These are phyloP conservation scores for Melanomma pulvis-pyrius DNA, from an alignment of 495 filamentous ascomycete species.

Conservation along the genomic window DNA sequence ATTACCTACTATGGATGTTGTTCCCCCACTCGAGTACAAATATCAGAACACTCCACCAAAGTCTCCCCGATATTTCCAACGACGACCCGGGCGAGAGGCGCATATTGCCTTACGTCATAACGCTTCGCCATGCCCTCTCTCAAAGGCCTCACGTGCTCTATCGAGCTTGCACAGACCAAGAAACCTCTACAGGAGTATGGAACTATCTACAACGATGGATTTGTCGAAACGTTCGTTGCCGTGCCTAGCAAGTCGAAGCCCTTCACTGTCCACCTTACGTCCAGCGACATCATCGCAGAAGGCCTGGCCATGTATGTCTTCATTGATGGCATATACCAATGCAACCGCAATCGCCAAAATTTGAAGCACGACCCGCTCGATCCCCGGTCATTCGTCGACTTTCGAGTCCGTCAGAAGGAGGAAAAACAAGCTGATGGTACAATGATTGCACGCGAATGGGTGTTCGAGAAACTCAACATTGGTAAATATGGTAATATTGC, in stretches of 20 bases:
- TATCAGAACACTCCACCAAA: too few species aligned
- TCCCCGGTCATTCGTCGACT: conserved; percentile 43
- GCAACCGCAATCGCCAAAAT: conserved; percentile 51
- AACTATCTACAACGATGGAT: conserved; percentile 50
- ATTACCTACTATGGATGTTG: too few species aligned
- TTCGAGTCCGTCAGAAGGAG: conserved; percentile 53
- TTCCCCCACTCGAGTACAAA: too few species aligned
- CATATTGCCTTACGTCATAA: neutral
- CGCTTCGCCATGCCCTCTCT: conserved; percentile 50
- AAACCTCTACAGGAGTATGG: conserved; percentile 48
- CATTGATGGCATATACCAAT: conserved; percentile 55
- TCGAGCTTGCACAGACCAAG: conserved; percentile 46
- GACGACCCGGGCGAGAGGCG: neutral
- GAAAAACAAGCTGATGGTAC: conserved; percentile 43
- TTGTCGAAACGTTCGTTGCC: conserved; percentile 51
- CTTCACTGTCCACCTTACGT: conserved; percentile 50
- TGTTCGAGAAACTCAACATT: conserved; percentile 49
- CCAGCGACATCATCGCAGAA: conserved; percentile 50
- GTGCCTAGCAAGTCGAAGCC: conserved; percentile 43
- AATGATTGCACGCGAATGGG: conserved; percentile 51
- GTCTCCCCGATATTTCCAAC: too few species aligned
- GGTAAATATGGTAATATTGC: conserved; percentile 35
- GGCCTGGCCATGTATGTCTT: conserved; percentile 55
- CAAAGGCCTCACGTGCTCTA: conserved; percentile 50
- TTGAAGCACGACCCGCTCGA: conserved; percentile 37